phyloP scores from a whole-genome alignment of 495 filamentous ascomycete genomes.

The Neohortaea acidophila region DNA sequence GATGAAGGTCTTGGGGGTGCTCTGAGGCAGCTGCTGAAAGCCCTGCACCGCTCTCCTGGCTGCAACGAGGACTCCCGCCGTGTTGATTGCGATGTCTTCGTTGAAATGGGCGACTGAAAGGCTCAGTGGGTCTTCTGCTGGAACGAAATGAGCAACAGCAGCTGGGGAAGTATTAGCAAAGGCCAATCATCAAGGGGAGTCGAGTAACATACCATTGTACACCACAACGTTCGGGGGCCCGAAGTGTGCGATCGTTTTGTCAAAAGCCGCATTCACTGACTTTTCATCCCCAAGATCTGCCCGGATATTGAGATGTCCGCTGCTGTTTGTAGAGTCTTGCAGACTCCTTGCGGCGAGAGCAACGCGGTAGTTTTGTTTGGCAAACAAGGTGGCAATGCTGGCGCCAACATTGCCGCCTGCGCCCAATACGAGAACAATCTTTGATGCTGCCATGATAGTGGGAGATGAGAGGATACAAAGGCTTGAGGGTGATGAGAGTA shows the following conservation, averaged over 20 bases:
- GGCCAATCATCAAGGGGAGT: not conserved
- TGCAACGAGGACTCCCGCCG: conserved; percentile 29
- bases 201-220: conserved; percentile 20
- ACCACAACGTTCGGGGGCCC: conserved; percentile 24
- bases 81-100: conserved; percentile 29
- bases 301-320: conserved; percentile 24
- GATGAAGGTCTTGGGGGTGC: conserved; percentile 31
- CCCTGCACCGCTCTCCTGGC: conserved; percentile 30
- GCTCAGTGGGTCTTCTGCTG: conserved; percentile 21
- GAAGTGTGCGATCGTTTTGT: conserved; percentile 23
- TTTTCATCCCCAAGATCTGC: conserved; percentile 31
- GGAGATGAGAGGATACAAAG: too few relatives aligned
- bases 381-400: conserved; percentile 28
- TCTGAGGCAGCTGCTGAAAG: conserved; percentile 28
- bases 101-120: conserved; percentile 21
- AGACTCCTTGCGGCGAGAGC: conserved; percentile 28
- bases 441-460: conserved; percentile 5
- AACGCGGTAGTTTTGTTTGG: conserved; percentile 30
- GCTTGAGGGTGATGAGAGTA: too few relatives aligned
- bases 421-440: conserved; percentile 30
- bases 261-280: conserved; percentile 27
- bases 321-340: conserved; percentile 9
- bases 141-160: not conserved
- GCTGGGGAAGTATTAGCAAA: not conserved
- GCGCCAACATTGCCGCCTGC: conserved; percentile 28